Conservation (phyloP, 768 basidiomycete species). For the Suillus discolor region DNA sequence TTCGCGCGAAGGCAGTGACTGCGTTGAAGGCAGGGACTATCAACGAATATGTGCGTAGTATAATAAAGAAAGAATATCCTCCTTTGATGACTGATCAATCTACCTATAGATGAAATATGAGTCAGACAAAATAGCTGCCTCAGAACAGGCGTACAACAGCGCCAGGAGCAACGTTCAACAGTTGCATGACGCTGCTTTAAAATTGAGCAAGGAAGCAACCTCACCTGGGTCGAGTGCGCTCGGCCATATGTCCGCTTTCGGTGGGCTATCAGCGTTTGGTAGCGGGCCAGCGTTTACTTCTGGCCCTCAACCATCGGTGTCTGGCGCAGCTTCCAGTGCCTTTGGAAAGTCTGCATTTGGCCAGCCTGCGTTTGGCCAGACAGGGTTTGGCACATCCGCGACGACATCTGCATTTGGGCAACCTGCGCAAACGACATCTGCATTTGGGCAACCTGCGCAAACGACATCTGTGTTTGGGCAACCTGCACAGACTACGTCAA, state of each 20-base stretch:
- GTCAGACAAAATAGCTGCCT: slow-evolving; percentile 51
- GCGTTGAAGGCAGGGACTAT: slow-evolving; percentile 56
- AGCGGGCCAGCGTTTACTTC: slow-evolving; percentile 41
- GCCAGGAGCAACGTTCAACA: slow-evolving; percentile 51
- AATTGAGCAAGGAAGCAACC: slow-evolving; percentile 37
- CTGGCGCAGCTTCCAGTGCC: slow-evolving; percentile 31
- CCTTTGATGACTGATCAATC: slow-evolving; percentile 8
- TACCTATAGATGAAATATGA: slow-evolving; percentile 56
- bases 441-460: slow-evolving; percentile 33
- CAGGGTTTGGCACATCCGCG: slow-evolving; percentile 23
- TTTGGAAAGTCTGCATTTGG: slow-evolving; percentile 38
- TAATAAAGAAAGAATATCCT: background rate
- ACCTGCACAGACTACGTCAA: slow-evolving; percentile 32
- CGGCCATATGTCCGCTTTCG: slow-evolving; percentile 20
- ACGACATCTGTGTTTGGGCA: slow-evolving; percentile 40
- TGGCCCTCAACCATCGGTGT: slow-evolving; percentile 27
- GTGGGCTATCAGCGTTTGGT: slow-evolving; percentile 30
- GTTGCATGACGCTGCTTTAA: slow-evolving; percentile 54
- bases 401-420: slow-evolving; percentile 34
- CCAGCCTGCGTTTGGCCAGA: slow-evolving; percentile 42
- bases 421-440: slow-evolving; percentile 26
- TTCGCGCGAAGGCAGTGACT: slow-evolving; percentile 63
- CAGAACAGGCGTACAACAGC: slow-evolving; percentile 52
- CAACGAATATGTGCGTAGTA: slow-evolving; percentile 68
- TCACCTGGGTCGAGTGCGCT: slow-evolving; percentile 11